Base-by-base conservation (phyloP, 1,284 basidiomycete species). In the Gymnopus androsaceus region DNA sequence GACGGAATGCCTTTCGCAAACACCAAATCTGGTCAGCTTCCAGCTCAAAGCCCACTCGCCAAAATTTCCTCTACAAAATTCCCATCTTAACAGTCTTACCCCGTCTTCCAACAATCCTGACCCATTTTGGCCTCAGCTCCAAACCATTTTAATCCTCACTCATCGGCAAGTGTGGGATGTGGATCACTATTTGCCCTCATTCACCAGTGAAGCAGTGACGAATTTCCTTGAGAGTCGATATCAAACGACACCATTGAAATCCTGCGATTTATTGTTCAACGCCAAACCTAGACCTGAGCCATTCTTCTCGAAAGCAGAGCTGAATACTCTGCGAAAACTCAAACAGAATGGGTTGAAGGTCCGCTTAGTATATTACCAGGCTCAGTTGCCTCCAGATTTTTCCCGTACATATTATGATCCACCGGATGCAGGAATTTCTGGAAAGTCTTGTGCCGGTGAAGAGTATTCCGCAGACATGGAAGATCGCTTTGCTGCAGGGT, bases 1-100 rank as follows among this genome's bases (percentile, higher is more conserved):
- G 38, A 31, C 51, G 8, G 30, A 52, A 27, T 44, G 38, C 38
- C 40, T 52, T 6, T 41, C 38, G 15, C 40, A 27, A 12, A 44
- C 41, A 15, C 51, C 51, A 11, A 44, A 28, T 15, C 51, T 52
- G 33, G 33, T 48, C 12, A 34, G 14, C 21, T 36, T 48, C n/a
- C 30, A 48, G 12, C 21, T 48, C 0, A 30, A 17, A 19, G 30
- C 12, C 30, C 31, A 19, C 44, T 19, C n/a, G 27, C 44, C 9
- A 28, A 46, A 14, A 14, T 33, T 33, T 33, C 44, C 44, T 46
- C 30, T 46, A n/a, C 44, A 41, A 21, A 37, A 51, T 25, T 17
- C 25, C 8, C 37, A 51, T 17, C 28, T 51, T 12, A 7, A 28
- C 17, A 38, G 11, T 12, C 36, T 51, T n/a, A 51, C 49, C 4